These are phyloP conservation scores for Termitomyces sp. DNA, from an alignment of 768 basidiomycete species.

Conservation along the genomic window DNA sequence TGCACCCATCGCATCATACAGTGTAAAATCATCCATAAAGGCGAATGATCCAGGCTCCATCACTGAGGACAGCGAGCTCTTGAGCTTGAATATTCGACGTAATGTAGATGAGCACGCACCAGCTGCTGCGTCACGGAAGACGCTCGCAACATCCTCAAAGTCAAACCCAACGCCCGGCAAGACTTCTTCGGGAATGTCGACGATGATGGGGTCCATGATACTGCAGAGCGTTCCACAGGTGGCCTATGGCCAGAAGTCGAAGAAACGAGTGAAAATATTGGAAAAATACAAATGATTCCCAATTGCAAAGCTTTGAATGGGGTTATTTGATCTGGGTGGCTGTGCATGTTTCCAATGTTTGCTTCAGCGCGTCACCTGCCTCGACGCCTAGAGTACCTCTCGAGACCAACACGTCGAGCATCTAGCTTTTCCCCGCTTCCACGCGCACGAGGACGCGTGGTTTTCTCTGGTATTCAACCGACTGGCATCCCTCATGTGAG, in stretches of 20 bases:
- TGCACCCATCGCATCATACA: constrained; percentile 93
- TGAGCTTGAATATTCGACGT: background rate
- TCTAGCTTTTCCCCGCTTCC: constrained; percentile 12
- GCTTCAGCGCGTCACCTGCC: constrained; percentile 17
- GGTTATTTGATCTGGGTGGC: constrained; percentile 15
- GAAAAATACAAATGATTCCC: background rate
- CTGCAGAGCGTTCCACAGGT: background rate
- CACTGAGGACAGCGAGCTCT: constrained; percentile 30
- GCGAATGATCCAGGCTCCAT: constrained; percentile 64
- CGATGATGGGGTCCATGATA: constrained; percentile 12
- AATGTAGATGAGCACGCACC: constrained; percentile 38
- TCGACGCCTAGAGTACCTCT: constrained; percentile 13
- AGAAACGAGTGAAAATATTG: background rate
- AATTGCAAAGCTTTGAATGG: background rate
- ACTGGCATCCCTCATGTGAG: constrained; percentile 88
- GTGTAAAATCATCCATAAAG: constrained; percentile 64
- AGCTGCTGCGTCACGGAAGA: constrained; percentile 58
- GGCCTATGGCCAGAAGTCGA: background rate
- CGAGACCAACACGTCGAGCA: constrained; percentile 18
- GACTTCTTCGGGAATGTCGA: constrained; percentile 20
- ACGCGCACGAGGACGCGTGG: constrained; percentile 29
- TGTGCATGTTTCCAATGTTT: constrained; percentile 20
- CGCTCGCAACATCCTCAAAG: constrained; percentile 60
- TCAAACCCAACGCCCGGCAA: constrained; percentile 55
- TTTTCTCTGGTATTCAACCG: constrained; percentile 93